Percentiles rank a stretch among this genome's conserved stretches.
Conservation (phyloP, 169 alveolate genomes). For the Eimeria necatrix region DNA sequence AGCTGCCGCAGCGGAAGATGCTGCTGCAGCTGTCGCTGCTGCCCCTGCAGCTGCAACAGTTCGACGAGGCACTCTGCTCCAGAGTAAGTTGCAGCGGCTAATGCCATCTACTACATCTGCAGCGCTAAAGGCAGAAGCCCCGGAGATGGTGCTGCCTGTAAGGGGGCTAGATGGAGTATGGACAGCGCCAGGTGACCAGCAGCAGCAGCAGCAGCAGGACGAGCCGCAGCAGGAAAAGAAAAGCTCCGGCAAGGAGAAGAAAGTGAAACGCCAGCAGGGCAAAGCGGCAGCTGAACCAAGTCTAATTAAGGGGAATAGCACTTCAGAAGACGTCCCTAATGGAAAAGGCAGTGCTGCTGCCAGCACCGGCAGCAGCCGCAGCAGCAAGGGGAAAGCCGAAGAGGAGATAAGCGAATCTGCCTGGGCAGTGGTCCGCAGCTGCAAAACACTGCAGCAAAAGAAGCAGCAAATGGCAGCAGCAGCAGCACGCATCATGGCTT, state of each 20-base stretch:
- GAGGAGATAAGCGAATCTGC: conserved; percentile 25
- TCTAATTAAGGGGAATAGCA: background rate
- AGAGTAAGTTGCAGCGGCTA: conserved; percentile 49
- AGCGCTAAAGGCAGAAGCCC: background rate
- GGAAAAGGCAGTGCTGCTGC: background rate
- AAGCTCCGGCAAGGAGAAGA: background rate
- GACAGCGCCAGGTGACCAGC: conserved; percentile 30
- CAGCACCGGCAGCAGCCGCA: conserved; percentile 13
- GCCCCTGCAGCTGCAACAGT: conserved; percentile 27
- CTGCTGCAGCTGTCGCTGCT: background rate
- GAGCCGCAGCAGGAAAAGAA: conserved; percentile 23
- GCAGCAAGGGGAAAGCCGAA: background rate
- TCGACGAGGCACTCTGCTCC: background rate
- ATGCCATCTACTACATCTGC: conserved; percentile 40
- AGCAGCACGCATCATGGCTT: conserved; percentile 45
- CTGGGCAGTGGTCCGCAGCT: conserved; percentile 19
- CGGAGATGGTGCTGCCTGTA: conserved; percentile 12
- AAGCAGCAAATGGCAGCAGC: conserved; percentile 72
- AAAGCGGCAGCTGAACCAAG: background rate
- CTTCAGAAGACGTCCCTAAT: background rate
- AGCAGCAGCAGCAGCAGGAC: conserved; percentile 53
- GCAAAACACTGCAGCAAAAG: conserved; percentile 70
- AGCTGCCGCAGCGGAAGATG: background rate
- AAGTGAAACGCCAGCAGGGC: conserved; percentile 1
- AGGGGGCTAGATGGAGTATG: conserved; percentile 35